Conservation (phyloP, 2,329 filamentous ascomycete genomes). For the Venturia nashicola region DNA sequence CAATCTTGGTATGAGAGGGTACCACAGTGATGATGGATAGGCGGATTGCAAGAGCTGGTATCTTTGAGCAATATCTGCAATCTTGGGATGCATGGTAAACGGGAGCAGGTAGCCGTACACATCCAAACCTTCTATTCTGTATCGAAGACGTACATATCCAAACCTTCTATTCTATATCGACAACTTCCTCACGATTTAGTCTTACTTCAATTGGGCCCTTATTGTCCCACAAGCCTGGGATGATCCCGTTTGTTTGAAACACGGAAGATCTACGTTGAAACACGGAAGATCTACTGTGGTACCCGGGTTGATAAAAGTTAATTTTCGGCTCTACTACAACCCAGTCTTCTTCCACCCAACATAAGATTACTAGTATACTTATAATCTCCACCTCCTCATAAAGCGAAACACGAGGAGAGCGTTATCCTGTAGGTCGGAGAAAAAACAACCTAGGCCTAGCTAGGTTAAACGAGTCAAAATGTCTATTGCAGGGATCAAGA, state of each 20-base stretch:
- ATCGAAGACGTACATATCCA: neutral
- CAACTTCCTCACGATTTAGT: neutral
- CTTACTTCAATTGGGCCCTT: neutral
- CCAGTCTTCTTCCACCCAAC: too few species aligned
- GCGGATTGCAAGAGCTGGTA: neutral
- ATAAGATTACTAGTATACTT: too few species aligned
- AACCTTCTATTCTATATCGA: neutral
- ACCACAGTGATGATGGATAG: neutral
- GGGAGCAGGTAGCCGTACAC: neutral
- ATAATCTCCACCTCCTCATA: too few species aligned
- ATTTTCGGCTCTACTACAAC: too few species aligned
- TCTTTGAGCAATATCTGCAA: neutral
- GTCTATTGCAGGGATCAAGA: too few species aligned
- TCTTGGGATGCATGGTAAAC: neutral
- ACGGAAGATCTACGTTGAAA: neutral
- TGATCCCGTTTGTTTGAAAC: neutral
- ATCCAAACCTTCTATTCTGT: neutral
- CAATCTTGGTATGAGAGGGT: neutral
- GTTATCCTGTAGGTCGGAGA: too few species aligned
- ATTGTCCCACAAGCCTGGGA: neutral
- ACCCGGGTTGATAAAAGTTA: too few species aligned
- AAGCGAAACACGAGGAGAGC: too few species aligned
- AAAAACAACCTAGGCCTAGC: too few species aligned
- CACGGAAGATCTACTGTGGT: too few species aligned
- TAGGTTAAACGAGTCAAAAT: too few species aligned